Evolutionary conservation across 164 flowering plant genomes (phyloP).

Genomic region (Umbellularia californica): DNA sequence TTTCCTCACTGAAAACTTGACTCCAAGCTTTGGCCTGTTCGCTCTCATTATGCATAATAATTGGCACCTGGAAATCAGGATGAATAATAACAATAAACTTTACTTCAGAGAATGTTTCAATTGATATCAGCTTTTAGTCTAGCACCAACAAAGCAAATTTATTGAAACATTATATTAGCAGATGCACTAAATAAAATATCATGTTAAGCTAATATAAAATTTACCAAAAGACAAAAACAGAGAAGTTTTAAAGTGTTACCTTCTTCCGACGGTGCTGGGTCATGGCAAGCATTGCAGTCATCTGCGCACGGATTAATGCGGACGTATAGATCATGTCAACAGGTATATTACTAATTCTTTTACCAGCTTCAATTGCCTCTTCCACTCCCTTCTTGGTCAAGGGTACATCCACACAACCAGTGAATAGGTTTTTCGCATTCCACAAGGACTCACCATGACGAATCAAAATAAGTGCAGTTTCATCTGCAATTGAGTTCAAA

Average conservation of each 20-base stretch:
- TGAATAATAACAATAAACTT: background rate
- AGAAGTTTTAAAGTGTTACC: constrained; percentile 32
- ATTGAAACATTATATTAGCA: background rate
- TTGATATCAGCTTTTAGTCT: background rate
- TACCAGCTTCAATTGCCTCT: constrained; percentile 98
- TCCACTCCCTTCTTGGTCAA: constrained; percentile 87
- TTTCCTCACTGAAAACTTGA: constrained; percentile 83
- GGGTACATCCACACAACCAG: constrained; percentile 99
- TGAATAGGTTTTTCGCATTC: constrained; percentile 94
- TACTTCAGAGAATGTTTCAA: background rate
- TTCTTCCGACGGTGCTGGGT: constrained; percentile 94
- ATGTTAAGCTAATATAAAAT: background rate
- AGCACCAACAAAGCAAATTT: background rate
- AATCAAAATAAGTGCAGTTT: constrained; percentile 80
- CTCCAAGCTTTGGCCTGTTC: constrained; percentile 89
- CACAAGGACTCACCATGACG: constrained; percentile 97
- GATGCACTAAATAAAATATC: too few relatives aligned
- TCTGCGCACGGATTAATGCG: constrained; percentile 89
- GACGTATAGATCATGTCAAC: constrained; percentile 92
- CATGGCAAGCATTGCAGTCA: constrained; percentile 99
- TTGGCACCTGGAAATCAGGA: constrained; percentile 65
- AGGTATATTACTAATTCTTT: constrained; percentile 92
- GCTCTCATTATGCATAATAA: constrained; percentile 71
- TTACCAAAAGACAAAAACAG: background rate
- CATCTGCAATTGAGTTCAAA: constrained; percentile 38